Evolutionary conservation across 345 rosid genomes (phyloP).

Genomic region (Adansonia digitata): DNA sequence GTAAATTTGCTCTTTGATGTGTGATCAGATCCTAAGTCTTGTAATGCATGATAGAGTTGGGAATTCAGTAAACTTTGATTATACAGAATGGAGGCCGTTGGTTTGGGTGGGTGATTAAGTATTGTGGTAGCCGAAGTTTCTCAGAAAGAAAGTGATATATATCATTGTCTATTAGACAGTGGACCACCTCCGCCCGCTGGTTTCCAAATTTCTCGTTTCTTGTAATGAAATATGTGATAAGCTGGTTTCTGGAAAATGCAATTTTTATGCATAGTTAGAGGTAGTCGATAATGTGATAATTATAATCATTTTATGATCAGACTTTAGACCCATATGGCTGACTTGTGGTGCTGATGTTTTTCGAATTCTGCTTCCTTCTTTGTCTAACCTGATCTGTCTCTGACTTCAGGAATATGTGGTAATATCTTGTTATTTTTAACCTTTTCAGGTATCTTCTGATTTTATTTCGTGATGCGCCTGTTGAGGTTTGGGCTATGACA

Average conservation of each 20-base stretch:
- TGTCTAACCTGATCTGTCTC: not conserved
- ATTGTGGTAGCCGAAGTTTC: not conserved
- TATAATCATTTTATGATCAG: not conserved
- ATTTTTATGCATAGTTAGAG: not conserved
- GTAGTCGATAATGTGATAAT: not conserved
- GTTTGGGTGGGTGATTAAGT: not conserved
- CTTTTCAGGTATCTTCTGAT: slow-evolving; percentile 86
- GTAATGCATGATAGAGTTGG: not conserved
- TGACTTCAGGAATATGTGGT: not conserved
- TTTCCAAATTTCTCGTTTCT: not conserved
- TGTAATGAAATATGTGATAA: not conserved
- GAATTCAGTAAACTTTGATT: not conserved
- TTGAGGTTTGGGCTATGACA: slow-evolving; percentile 99
- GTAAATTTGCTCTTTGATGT: not conserved
- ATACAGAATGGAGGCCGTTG: not conserved
- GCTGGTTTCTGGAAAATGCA: not conserved
- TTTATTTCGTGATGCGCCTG: slow-evolving; percentile 97
- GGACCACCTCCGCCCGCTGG: not conserved
- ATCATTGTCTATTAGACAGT: not conserved
- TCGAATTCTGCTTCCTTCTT: not conserved
- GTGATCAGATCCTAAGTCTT: not conserved
- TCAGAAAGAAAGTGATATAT: not conserved
- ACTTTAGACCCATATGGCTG: not conserved
- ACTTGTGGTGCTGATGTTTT: slow-evolving; percentile 2
- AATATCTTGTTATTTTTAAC: slow-evolving; percentile 5